Conservation (phyloP, 1,284 basidiomycete species). For the Austropuccinia psidii region DNA sequence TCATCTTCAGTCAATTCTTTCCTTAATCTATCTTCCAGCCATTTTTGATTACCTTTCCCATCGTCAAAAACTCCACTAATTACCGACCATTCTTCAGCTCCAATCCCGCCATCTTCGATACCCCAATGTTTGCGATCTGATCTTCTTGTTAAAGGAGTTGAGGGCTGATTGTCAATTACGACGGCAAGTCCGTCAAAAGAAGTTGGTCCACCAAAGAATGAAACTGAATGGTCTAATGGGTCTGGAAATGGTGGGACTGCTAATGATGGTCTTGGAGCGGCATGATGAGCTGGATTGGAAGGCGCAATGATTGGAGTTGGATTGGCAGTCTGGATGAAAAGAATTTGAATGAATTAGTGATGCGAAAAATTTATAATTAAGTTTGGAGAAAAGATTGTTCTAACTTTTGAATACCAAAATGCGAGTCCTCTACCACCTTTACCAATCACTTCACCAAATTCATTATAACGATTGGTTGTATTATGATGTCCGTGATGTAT, state of each 20-base stretch:
- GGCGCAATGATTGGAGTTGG: conserved; percentile 38
- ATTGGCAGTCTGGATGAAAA: conserved; percentile 35
- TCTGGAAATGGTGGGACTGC: conserved; percentile 35
- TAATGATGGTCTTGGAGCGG: conserved; percentile 36
- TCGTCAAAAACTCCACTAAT: conserved; percentile 45
- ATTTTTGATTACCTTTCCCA: conserved; percentile 40
- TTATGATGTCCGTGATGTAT: conserved; percentile 34
- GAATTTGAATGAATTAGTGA: not conserved
- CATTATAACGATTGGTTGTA: conserved; percentile 5
- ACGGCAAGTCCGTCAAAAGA: conserved; percentile 45
- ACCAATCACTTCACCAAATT: not conserved
- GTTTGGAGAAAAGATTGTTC: not conserved
- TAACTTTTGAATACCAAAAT: conserved; percentile 45
- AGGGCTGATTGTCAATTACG: conserved; percentile 44
- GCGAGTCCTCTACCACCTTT: conserved; percentile 44
- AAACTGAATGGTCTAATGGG: conserved; percentile 41
- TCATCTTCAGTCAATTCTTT: conserved; percentile 37
- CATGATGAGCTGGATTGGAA: conserved; percentile 30
- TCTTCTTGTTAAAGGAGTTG: conserved; percentile 40
- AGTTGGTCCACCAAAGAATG: conserved; percentile 43
- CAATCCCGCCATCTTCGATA: conserved; percentile 34
- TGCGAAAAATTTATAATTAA: not conserved
- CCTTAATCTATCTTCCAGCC: conserved; percentile 41
- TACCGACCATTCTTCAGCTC: conserved; percentile 40
- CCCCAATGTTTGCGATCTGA: conserved; percentile 40